phyloP scores from a whole-genome alignment of 2,329 filamentous ascomycete genomes.

The Venturia effusa region DNA sequence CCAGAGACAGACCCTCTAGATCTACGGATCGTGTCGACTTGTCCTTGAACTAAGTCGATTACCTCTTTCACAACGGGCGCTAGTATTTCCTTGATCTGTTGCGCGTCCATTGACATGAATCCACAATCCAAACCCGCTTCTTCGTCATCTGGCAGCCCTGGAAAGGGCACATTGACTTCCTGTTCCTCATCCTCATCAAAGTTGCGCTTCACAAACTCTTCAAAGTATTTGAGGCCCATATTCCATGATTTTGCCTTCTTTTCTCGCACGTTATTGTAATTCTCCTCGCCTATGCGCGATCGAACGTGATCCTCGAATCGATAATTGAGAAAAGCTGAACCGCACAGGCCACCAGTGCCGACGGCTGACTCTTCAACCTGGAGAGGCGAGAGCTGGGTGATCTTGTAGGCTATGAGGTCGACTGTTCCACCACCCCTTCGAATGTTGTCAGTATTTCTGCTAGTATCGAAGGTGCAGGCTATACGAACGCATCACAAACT shows the following conservation, averaged over 20 bases:
- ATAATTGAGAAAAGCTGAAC: constrained; percentile 70
- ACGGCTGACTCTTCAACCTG: constrained; percentile 69
- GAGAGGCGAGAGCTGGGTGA: constrained; percentile 60
- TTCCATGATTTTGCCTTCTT: constrained; percentile 72
- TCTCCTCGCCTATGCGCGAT: constrained; percentile 51
- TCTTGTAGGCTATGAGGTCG: constrained; percentile 73
- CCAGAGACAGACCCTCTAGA: constrained; percentile 39
- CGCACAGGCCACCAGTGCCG: constrained; percentile 66
- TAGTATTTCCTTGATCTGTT: constrained; percentile 62
- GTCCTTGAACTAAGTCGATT: constrained; percentile 30
- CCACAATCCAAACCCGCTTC: constrained; percentile 64
- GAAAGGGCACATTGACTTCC: constrained; percentile 70
- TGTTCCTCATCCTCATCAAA: constrained; percentile 70
- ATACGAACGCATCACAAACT: constrained; percentile 41
- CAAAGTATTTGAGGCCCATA: constrained; percentile 63
- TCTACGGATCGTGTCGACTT: constrained; percentile 29
- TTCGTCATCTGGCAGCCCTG: constrained; percentile 65
- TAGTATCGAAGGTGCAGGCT: background rate
- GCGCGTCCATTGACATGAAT: constrained; percentile 61
- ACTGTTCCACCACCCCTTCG: constrained; percentile 44
- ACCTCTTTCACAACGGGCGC: constrained; percentile 58
- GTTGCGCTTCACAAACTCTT: constrained; percentile 76
- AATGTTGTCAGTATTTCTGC: background rate
- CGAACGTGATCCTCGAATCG: constrained; percentile 69
- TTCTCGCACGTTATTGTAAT: constrained; percentile 64